A percentile compares a stretch with the other conserved stretches of the same genome.
Conservation (phyloP, 2,329 filamentous ascomycete species). For the Xylaria sp. region DNA sequence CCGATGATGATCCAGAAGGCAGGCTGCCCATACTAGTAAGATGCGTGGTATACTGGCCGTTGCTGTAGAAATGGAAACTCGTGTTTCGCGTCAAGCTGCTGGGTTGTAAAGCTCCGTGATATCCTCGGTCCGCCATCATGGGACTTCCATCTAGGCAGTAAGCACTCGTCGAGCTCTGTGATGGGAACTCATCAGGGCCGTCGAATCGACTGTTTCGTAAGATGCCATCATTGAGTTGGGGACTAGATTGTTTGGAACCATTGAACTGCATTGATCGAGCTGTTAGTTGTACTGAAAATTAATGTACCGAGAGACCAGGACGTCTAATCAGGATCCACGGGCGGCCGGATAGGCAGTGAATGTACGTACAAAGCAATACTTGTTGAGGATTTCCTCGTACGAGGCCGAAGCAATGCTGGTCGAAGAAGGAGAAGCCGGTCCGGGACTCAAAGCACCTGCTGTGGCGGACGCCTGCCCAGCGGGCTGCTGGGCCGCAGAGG, state of each 20-base stretch:
- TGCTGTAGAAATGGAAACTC: conserved; percentile 34
- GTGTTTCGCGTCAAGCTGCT: conserved; percentile 38
- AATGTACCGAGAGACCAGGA: conserved; percentile 8
- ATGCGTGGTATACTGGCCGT: conserved; percentile 28
- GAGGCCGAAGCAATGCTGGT: conserved; percentile 71
- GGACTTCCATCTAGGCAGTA: conserved; percentile 37
- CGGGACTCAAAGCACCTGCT: conserved; percentile 27
- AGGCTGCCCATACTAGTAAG: conserved; percentile 32
- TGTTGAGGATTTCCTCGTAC: conserved; percentile 95
- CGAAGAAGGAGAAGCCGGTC: conserved; percentile 46
- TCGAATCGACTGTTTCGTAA: conserved; percentile 41
- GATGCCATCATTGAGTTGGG: conserved; percentile 46
- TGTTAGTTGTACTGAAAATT: conserved; percentile 23
- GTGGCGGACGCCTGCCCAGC: conserved; percentile 10
- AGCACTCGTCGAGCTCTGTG: conserved; percentile 33
- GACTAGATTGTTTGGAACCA: conserved; percentile 53
- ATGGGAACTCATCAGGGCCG: conserved; percentile 35
- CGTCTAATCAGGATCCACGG: conserved; percentile 16
- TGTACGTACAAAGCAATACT: conserved; percentile 99
- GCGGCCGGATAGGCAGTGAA: conserved; percentile 24
- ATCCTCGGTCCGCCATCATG: conserved; percentile 32
- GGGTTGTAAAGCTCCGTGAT: conserved; percentile 35
- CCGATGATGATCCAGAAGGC: conserved; percentile 30
- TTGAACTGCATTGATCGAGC: conserved; percentile 44
- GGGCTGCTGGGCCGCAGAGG: conserved; percentile 7